phyloP scores from a whole-genome alignment of 1,284 basidiomycete genomes.

The Ceratobasidium sp. region DNA sequence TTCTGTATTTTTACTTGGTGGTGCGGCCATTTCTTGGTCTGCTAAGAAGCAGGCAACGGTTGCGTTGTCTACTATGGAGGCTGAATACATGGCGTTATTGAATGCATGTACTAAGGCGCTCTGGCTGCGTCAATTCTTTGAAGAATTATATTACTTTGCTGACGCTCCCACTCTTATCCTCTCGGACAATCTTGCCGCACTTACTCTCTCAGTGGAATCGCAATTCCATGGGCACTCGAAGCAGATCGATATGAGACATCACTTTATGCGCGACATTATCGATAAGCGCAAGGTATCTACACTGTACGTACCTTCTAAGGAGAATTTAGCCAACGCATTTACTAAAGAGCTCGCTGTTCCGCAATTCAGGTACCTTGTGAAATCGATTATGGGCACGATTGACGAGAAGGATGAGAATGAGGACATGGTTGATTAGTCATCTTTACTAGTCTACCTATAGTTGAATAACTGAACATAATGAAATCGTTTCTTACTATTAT shows the following conservation, averaged over 20 bases:
- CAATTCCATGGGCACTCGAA: slow-evolving; percentile 53
- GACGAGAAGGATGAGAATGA: slow-evolving; percentile 74
- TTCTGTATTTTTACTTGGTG: slow-evolving; percentile 51
- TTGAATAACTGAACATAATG: too few relatives aligned
- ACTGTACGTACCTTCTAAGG: slow-evolving; percentile 53
- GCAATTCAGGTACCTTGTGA: not conserved
- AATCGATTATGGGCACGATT: not conserved
- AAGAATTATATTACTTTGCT: slow-evolving; percentile 50
- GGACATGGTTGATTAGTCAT: too few relatives aligned
- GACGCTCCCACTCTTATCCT: slow-evolving; percentile 48
- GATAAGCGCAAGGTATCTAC: slow-evolving; percentile 54
- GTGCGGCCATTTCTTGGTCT: slow-evolving; percentile 53
- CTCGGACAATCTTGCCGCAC: slow-evolving; percentile 54
- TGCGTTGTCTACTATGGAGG: slow-evolving; percentile 55
- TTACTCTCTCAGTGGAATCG: slow-evolving; percentile 52
- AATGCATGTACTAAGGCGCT: slow-evolving; percentile 53
- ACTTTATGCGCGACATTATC: slow-evolving; percentile 60
- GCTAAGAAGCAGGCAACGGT: slow-evolving; percentile 54
- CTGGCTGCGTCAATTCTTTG: slow-evolving; percentile 53
- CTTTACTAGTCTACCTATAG: too few relatives aligned
- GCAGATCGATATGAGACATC: slow-evolving; percentile 55
- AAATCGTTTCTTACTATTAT: too few relatives aligned
- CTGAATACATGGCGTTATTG: slow-evolving; percentile 56
- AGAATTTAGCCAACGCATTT: slow-evolving; percentile 61
- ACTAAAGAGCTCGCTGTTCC: slow-evolving; percentile 58